phyloP scores from a whole-genome alignment of 2,329 filamentous ascomycete species.

The Arthrobotrys entomopaga region DNA sequence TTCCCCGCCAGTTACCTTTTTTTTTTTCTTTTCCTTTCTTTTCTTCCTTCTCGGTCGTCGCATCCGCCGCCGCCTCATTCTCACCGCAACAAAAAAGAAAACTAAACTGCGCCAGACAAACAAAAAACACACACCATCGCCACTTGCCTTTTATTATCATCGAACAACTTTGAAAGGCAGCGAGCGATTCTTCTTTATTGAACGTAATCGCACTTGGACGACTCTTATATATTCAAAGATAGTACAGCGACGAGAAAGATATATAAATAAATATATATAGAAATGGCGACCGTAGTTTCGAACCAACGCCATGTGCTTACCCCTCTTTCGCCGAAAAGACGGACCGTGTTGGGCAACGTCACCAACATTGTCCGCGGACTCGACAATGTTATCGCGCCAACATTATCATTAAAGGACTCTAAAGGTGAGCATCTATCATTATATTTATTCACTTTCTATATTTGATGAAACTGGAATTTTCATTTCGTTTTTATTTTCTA shows the following conservation, averaged over 20 bases:
- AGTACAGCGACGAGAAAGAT: constrained; percentile 4
- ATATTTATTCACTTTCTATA: neutral
- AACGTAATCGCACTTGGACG: constrained; percentile 35
- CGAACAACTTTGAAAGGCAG: neutral
- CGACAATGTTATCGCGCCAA: constrained; percentile 14
- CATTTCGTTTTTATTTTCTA: neutral
- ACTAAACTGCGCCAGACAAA: constrained; percentile 16
- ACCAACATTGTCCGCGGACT: constrained; percentile 49
- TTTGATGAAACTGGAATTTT: neutral
- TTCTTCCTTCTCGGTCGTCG: no score
- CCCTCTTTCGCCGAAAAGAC: constrained; percentile 52
- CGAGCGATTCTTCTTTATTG: constrained; percentile 31
- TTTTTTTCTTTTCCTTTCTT: constrained; percentile 16
- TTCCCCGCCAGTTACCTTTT: neutral
- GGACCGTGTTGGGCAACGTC: constrained; percentile 49
- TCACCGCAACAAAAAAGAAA: no score
- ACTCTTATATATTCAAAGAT: no score
- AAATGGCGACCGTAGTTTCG: constrained; percentile 46
- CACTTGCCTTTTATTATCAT: constrained; percentile 4
- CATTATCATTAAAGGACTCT: constrained; percentile 3
- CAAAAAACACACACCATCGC: constrained; percentile 12
- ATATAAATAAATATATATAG: neutral
- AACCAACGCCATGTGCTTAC: constrained; percentile 50
- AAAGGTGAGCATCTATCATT: constrained; percentile 37
- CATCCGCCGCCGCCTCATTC: constrained; percentile 10